Evolutionary conservation across 768 basidiomycete genomes (phyloP).

Genomic region (Tephrocybe sp.): DNA sequence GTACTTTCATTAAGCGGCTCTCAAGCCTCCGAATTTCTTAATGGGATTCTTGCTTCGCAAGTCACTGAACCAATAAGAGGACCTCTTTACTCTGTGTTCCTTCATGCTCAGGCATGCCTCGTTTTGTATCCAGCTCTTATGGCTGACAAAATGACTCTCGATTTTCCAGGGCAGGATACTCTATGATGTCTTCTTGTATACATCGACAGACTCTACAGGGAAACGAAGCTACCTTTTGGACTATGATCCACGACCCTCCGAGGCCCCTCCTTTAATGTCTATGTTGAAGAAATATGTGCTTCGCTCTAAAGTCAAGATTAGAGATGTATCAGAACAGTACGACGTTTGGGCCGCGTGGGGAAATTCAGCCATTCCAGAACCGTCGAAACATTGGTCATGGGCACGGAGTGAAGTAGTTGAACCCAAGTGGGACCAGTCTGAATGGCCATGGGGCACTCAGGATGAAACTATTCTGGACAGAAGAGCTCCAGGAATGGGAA

Average conservation of each 20-base stretch:
- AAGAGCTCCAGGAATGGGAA: constrained; percentile 78
- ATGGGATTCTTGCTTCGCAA: constrained; percentile 64
- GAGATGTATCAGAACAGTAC: constrained; percentile 74
- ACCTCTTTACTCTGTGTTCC: constrained; percentile 68
- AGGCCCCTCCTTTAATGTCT: constrained; percentile 58
- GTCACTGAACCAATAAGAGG: constrained; percentile 40
- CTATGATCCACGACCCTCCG: constrained; percentile 60
- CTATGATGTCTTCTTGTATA: constrained; percentile 86
- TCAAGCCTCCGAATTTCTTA: constrained; percentile 79
- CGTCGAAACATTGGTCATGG: constrained; percentile 39
- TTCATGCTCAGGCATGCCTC: constrained; percentile 71
- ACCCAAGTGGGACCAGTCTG: constrained; percentile 57
- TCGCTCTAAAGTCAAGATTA: constrained; percentile 83
- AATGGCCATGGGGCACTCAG: constrained; percentile 61
- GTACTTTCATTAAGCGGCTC: constrained; percentile 77
- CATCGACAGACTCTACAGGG: constrained; percentile 40
- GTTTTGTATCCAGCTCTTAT: constrained; percentile 9
- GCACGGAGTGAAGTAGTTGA: constrained; percentile 77
- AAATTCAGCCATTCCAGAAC: constrained; percentile 23
- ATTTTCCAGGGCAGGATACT: constrained; percentile 76
- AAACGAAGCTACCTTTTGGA: constrained; percentile 64
- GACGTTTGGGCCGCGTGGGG: constrained; percentile 86
- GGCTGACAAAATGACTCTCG: constrained; percentile 10
- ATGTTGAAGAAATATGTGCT: constrained; percentile 83
- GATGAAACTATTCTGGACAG: constrained; percentile 56